A percentile compares a stretch with the other conserved stretches of the same genome.
These are phyloP conservation scores for Solanum rostratum DNA, from an alignment of 257 asterid species.

Conservation along the genomic window DNA sequence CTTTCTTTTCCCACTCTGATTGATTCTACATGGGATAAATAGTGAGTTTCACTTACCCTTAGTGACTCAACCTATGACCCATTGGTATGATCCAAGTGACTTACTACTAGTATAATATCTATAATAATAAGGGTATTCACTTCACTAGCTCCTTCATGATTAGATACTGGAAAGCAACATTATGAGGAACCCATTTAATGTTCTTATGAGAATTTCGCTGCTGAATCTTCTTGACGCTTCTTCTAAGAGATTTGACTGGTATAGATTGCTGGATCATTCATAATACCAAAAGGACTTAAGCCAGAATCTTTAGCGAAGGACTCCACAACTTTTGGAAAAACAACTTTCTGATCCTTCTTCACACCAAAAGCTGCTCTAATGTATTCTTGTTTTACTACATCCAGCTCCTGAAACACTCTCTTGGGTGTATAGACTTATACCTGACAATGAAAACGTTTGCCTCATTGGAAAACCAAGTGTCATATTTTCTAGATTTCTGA, in stretches of 20 bases:
- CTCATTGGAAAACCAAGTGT: background rate
- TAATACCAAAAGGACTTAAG: slow-evolving; percentile 33
- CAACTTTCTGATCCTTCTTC: slow-evolving; percentile 58
- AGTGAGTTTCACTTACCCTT: background rate
- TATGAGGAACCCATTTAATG: slow-evolving; percentile 81
- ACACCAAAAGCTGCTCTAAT: slow-evolving; percentile 81
- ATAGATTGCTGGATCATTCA: slow-evolving; percentile 55
- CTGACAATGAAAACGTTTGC: slow-evolving; percentile 14
- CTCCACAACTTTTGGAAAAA: slow-evolving; percentile 61
- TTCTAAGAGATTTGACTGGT: slow-evolving; percentile 63
- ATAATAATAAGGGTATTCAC: slow-evolving; percentile 14
- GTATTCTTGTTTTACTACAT: slow-evolving; percentile 85
- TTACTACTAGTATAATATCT: background rate
- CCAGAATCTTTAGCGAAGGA: slow-evolving; percentile 70
- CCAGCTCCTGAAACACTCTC: slow-evolving; percentile 61
- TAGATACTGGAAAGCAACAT: slow-evolving; percentile 60
- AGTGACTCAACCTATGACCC: background rate
- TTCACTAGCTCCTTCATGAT: slow-evolving; percentile 58
- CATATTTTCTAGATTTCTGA: background rate
- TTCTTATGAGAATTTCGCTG: slow-evolving; percentile 41
- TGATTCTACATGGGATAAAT: background rate
- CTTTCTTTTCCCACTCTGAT: background rate
- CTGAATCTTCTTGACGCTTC: slow-evolving; percentile 51
- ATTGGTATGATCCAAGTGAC: background rate
- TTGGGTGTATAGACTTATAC: slow-evolving; percentile 73